Percentiles rank a stretch among this genome's conserved stretches.
Conservation (phyloP, 2,329 filamentous ascomycete genomes). For the Teratosphaeria epicoccoides region DNA sequence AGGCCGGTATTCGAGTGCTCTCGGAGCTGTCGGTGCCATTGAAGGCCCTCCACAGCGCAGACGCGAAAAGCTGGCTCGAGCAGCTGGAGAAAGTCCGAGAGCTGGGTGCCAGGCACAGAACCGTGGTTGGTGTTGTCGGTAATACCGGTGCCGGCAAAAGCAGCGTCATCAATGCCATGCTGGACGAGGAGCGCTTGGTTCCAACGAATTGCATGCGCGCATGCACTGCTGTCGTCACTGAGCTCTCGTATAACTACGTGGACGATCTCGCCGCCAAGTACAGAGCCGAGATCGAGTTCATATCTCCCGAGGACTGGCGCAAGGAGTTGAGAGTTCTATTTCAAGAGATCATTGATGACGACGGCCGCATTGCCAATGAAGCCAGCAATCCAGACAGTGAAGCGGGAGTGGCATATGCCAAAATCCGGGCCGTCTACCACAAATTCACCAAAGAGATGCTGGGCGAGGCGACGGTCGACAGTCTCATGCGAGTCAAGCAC, state of each 20-base stretch:
- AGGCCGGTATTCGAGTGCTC: constrained; percentile 28
- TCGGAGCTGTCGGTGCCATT: constrained; percentile 26
- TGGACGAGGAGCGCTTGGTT: constrained; percentile 49
- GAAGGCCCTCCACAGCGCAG: constrained; percentile 15
- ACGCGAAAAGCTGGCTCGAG: constrained; percentile 32
- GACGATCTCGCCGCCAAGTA: constrained; percentile 45
- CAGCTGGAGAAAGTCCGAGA: constrained; percentile 33
- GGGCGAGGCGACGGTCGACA: constrained; percentile 25
- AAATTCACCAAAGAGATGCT: constrained; percentile 32
- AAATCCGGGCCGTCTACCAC: constrained; percentile 42
- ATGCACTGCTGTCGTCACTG: constrained; percentile 52
- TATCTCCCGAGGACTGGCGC: constrained; percentile 42
- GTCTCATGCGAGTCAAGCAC: constrained; percentile 33
- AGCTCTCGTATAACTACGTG: constrained; percentile 47
- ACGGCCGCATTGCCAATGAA: constrained; percentile 31
- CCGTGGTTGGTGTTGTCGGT: constrained; percentile 49
- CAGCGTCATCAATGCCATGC: constrained; percentile 51
- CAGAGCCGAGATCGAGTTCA: constrained; percentile 49
- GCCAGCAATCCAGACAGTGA: constrained; percentile 36
- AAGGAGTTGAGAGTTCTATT: constrained; percentile 42
- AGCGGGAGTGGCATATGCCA: constrained; percentile 39
- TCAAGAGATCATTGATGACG: constrained; percentile 36
- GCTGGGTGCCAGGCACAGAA: constrained; percentile 31
- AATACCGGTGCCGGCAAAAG: constrained; percentile 54
- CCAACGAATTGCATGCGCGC: constrained; percentile 51